These are phyloP conservation scores for Ampelocalamus luodianensis DNA, from an alignment of 176 grass and related monocot genomes.

Conservation along the genomic window DNA sequence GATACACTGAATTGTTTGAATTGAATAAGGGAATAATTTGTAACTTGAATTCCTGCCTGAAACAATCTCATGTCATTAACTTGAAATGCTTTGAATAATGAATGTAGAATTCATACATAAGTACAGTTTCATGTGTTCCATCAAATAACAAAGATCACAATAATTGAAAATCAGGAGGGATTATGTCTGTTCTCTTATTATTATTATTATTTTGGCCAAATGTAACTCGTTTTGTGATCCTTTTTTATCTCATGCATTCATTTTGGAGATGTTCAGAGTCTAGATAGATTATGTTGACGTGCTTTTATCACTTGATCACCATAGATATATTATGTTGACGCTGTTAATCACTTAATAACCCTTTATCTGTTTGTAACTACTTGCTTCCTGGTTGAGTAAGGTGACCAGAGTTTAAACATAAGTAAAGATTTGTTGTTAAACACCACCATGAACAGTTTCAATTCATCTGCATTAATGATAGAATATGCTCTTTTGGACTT, in stretches of 20 bases:
- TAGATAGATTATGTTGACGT: conserved; percentile 20
- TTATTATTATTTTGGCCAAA: background rate
- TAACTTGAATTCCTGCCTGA: background rate
- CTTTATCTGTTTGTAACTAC: background rate
- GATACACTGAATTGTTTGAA: background rate
- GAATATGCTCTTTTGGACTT: background rate
- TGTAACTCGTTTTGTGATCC: background rate
- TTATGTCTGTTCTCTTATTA: background rate
- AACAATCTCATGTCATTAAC: background rate
- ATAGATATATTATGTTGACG: background rate
- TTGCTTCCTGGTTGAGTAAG: background rate
- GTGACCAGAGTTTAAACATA: background rate
- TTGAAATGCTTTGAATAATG: background rate
- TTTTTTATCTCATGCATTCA: background rate
- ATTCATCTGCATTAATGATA: background rate
- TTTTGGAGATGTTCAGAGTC: background rate
- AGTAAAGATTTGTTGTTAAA: background rate
- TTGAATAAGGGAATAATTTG: background rate
- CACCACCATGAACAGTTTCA: background rate
- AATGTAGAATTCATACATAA: background rate
- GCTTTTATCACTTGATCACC: conserved; percentile 25
- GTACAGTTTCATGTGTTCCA: background rate
- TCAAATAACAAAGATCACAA: background rate
- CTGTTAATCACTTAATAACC: background rate
- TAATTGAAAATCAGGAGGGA: conserved; percentile 6